Conservation (phyloP, 805 yeast species). For the Lachancea fermentati region DNA sequence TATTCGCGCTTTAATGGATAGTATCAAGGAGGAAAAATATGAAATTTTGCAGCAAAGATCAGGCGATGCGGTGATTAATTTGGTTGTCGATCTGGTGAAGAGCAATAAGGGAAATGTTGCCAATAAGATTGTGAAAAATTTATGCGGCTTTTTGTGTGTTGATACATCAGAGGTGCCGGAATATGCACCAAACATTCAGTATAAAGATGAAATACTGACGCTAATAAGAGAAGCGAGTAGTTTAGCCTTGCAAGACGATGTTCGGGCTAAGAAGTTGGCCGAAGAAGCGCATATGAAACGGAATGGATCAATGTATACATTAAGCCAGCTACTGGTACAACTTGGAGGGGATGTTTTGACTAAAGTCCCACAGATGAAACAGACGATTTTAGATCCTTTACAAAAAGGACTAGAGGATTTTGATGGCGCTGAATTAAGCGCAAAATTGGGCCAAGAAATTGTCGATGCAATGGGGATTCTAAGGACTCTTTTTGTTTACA, state of each 20-base stretch:
- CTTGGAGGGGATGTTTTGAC: slow-evolving; percentile 53
- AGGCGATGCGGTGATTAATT: slow-evolving; percentile 59
- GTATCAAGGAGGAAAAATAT: slow-evolving; percentile 71
- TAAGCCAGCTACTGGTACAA: slow-evolving; percentile 50
- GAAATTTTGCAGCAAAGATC: slow-evolving; percentile 62
- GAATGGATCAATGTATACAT: slow-evolving; percentile 71
- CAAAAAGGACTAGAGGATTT: slow-evolving; percentile 30
- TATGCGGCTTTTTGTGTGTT: slow-evolving; percentile 90
- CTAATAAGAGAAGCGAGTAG: slow-evolving; percentile 71
- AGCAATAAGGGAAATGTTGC: slow-evolving; percentile 66
- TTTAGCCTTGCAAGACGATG: slow-evolving; percentile 54
- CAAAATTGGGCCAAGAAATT: slow-evolving; percentile 64
- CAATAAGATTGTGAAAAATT: slow-evolving; percentile 82
- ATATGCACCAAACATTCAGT: slow-evolving; percentile 57
- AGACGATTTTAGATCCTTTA: slow-evolving; percentile 63
- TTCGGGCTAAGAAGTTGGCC: slow-evolving; percentile 55
- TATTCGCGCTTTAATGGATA: slow-evolving; percentile 87
- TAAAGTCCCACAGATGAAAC: slow-evolving; percentile 60
- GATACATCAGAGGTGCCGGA: slow-evolving; percentile 96
- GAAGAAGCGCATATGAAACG: slow-evolving; percentile 75
- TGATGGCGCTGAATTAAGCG: slow-evolving; percentile 32
- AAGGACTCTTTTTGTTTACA: slow-evolving; percentile 62
- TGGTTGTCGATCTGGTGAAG: slow-evolving; percentile 54
- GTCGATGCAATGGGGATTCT: slow-evolving; percentile 84
- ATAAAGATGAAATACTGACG: slow-evolving; percentile 58